Evolutionary conservation across 495 filamentous ascomycete species (phyloP).

Genomic region (Hamigera avellanea): DNA sequence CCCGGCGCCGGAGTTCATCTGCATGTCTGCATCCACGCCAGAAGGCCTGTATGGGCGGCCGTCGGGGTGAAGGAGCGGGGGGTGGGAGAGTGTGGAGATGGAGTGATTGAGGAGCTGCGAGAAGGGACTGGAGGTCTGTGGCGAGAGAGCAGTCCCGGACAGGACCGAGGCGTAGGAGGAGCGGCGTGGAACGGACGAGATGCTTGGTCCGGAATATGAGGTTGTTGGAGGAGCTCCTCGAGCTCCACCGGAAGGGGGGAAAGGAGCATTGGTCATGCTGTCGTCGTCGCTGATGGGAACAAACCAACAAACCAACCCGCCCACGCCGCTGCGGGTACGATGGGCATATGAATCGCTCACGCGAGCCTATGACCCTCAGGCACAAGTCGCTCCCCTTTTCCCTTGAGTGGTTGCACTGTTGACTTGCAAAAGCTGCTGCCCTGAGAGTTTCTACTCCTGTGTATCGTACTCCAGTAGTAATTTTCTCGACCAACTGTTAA

Average conservation of each 20-base stretch:
- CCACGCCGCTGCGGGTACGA: neutral
- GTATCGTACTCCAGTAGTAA: no score
- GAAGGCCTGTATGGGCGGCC: constrained; percentile 21
- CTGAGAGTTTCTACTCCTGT: no score
- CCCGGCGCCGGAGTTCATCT: constrained; percentile 28
- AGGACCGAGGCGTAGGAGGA: constrained; percentile 77
- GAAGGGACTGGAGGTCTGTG: constrained; percentile 39
- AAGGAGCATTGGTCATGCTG: constrained; percentile 35
- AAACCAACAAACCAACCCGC: neutral
- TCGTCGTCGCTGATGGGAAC: constrained; percentile 3
- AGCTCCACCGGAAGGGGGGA: constrained; percentile 37
- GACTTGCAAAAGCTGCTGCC: no score
- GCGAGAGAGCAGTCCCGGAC: constrained; percentile 48
- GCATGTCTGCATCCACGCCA: constrained; percentile 36
- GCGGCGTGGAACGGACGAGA: constrained; percentile 34
- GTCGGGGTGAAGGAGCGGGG: constrained; percentile 24
- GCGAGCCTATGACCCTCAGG: constrained; percentile 5
- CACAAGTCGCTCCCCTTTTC: no score
- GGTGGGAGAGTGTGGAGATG: constrained; percentile 26
- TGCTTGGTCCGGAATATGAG: constrained; percentile 22
- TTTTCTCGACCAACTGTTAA: no score
- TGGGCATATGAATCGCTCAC: constrained; percentile 7
- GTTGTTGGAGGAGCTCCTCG: constrained; percentile 21
- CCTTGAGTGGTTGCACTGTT: no score
- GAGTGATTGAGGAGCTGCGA: constrained; percentile 52